Evolutionary conservation across 2,329 filamentous ascomycete genomes (phyloP), one percentile per base, ranked within the genome.

Genomic region (Drechslerella stenobrocha): DNA sequence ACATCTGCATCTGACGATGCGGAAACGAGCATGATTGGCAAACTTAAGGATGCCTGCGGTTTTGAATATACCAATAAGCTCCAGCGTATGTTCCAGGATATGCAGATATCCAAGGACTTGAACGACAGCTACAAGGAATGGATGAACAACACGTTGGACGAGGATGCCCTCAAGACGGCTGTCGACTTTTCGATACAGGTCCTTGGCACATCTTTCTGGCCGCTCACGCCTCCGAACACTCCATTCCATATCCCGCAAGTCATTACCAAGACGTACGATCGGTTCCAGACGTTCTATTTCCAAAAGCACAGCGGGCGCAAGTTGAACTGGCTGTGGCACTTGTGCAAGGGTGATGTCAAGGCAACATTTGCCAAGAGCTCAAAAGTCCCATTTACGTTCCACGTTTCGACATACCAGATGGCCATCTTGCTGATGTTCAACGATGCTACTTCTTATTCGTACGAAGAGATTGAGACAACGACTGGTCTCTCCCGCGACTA

Each of bases 31-130:
- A 98, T 98, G 93, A 98, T 98, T 77, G 91, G 89, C 80, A 98
- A 97, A 79, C 81, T 98, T 72, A 98, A 98, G 80, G 93, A 98
- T 75, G 92, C 93, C 0, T 97, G 93, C 75, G 93, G 93, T 74
- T 98, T 96, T 73, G 93, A 98, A 77, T 98, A 98, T 78, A 98
- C 93, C 72, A 98, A 97, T 81, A 97, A 97, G 80, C 83, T 98
- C 45, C 92, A 97, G 79, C 90, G 95, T 75, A 98, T 98, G 93
- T 98, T 97, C 83, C 92, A 97, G 77, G 93, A 98, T 75, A 96
- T 98, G 81, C 93, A 98, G 77, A 96, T 96, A 51, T 97, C 92
- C 70, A 96, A 96, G 78, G 93, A 98, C 78, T 83, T 98, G 46
- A 98, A 98, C 77, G 83, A 84, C 47, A 86, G 87, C 26, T 98